Evolutionary conservation across 441 rosid species (phyloP).

Genomic region (Capsella rubella): DNA sequence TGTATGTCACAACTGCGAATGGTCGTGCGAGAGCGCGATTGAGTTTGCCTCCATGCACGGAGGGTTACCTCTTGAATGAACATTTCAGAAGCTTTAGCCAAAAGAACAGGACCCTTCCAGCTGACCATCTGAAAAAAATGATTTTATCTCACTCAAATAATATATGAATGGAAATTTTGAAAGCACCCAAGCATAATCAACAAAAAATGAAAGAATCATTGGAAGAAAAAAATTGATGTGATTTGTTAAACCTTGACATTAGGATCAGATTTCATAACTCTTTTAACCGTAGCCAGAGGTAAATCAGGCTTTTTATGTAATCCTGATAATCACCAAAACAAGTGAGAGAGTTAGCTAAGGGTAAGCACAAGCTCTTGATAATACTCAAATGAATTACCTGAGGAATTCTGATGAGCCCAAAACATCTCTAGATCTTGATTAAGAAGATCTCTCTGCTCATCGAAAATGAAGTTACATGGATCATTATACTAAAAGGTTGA

Average conservation of each 20-base stretch:
- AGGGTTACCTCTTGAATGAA: no score
- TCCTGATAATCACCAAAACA: background rate
- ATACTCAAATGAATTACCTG: background rate
- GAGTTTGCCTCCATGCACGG: no score
- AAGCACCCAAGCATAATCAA: background rate
- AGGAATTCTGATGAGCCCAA: background rate
- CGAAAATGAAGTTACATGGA: background rate
- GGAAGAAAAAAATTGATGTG: background rate
- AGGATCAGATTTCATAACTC: constrained; percentile 18
- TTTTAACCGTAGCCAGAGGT: background rate
- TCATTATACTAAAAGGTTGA: background rate
- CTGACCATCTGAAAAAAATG: no score
- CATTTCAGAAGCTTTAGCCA: no score
- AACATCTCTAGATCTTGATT: background rate
- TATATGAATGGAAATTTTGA: background rate
- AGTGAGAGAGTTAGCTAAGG: background rate
- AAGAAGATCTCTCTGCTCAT: background rate
- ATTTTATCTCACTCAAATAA: no score
- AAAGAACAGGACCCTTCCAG: no score
- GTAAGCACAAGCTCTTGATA: background rate
- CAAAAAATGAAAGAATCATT: background rate
- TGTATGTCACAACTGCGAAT: no score
- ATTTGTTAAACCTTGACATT: constrained; percentile 14
- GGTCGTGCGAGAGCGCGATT: no score
- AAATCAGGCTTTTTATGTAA: background rate